These are phyloP conservation scores for Paramarasmius palmivorus DNA, from an alignment of 1,284 basidiomycete genomes.

Conservation along the genomic window DNA sequence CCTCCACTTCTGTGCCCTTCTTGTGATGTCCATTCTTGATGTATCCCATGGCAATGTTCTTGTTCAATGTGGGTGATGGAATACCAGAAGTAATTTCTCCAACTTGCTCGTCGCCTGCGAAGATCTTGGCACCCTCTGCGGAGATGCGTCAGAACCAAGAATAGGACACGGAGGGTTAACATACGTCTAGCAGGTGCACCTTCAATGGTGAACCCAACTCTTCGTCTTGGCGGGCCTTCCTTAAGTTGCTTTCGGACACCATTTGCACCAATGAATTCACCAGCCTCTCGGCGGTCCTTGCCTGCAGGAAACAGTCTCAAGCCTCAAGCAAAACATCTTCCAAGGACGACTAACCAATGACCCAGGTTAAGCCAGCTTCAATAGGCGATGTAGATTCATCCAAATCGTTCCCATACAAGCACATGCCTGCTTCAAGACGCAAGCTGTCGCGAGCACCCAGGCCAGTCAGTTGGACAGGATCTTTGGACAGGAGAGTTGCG, in stretches of 20 bases:
- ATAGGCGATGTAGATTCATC: constrained; percentile 87
- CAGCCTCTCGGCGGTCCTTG: constrained; percentile 76
- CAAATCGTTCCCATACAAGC: constrained; percentile 93
- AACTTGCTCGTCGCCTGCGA: constrained; percentile 56
- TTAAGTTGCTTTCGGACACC: constrained; percentile 81
- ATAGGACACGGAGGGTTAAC: constrained; percentile 19
- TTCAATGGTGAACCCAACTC: constrained; percentile 84
- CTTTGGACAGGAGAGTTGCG: constrained; percentile 69
- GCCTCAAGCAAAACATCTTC: neutral
- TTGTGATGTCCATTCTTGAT: constrained; percentile 84
- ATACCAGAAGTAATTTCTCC: constrained; percentile 92
- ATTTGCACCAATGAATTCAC: constrained; percentile 83
- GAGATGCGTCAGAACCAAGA: constrained; percentile 6
- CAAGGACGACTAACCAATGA: constrained; percentile 68
- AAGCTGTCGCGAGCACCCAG: constrained; percentile 93
- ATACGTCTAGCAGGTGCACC: constrained; percentile 85
- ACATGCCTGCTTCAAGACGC: constrained; percentile 97
- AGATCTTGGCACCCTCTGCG: constrained; percentile 81
- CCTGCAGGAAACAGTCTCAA: constrained; percentile 36
- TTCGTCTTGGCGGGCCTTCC: constrained; percentile 75
- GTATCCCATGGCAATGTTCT: constrained; percentile 98
- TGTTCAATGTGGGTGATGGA: constrained; percentile 86
- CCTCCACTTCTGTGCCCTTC: constrained; percentile 81
- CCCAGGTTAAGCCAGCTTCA: constrained; percentile 91
- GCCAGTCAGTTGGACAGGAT: constrained; percentile 85